Evolutionary conservation across 2,329 filamentous ascomycete species (phyloP).

Genomic region (Dissoconium aciculare): DNA sequence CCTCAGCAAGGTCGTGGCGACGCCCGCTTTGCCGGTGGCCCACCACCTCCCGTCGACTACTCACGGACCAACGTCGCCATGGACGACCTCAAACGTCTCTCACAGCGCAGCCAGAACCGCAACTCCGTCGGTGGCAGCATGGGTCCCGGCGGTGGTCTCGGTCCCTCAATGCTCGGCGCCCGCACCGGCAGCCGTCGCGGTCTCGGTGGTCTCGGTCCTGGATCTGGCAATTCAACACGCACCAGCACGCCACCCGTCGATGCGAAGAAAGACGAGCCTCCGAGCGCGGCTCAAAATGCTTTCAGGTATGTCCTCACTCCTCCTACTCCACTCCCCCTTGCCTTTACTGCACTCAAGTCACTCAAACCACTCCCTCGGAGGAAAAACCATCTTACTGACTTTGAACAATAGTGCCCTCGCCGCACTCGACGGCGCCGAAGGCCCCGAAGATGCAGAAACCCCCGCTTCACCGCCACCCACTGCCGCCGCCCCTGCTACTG

Average conservation of each 20-base stretch:
- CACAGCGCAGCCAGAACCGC: slow-evolving; percentile 45
- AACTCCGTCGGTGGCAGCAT: slow-evolving; percentile 46
- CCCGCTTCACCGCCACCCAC: slow-evolving; percentile 21
- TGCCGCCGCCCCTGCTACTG: slow-evolving; percentile 18
- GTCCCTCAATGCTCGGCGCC: slow-evolving; percentile 44
- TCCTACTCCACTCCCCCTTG: slow-evolving; percentile 11
- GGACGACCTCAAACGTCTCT: slow-evolving; percentile 77
- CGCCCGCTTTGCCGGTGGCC: slow-evolving; percentile 60
- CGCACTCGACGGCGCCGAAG: slow-evolving; percentile 39
- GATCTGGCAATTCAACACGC: slow-evolving; percentile 72
- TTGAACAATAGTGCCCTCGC: slow-evolving; percentile 37
- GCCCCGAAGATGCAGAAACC: slow-evolving; percentile 45
- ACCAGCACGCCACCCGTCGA: slow-evolving; percentile 69
- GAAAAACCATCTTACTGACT: slow-evolving; percentile 12
- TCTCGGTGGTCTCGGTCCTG: slow-evolving; percentile 17
- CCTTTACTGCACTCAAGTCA: no score
- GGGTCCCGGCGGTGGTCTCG: slow-evolving; percentile 62
- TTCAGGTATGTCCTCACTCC: slow-evolving; percentile 58
- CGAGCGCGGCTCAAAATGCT: slow-evolving; percentile 57
- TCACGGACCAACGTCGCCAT: slow-evolving; percentile 70
- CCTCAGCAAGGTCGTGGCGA: slow-evolving; percentile 69
- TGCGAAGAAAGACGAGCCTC: slow-evolving; percentile 48
- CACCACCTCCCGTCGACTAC: slow-evolving; percentile 52
- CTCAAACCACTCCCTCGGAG: no score
- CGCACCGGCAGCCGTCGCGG: slow-evolving; percentile 67